These are phyloP conservation scores for Lactarius trivialis DNA, from an alignment of 768 basidiomycete genomes.

Conservation along the genomic window DNA sequence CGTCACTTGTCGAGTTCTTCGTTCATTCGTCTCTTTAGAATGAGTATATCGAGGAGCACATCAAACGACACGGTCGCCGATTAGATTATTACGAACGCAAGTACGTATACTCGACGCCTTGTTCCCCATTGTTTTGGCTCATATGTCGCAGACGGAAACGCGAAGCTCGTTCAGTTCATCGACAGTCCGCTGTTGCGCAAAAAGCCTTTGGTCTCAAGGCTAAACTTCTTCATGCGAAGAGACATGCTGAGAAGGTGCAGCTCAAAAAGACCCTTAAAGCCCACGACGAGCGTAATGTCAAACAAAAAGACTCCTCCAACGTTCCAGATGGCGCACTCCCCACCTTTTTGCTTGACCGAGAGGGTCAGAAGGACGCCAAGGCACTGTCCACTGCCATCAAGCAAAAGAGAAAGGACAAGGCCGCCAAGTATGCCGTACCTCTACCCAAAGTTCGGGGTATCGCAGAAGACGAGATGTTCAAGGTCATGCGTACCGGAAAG, in stretches of 20 bases:
- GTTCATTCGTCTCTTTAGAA: conserved; percentile 50
- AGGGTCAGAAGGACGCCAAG: conserved; percentile 98
- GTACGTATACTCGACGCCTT: conserved; percentile 42
- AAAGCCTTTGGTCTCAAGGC: conserved; percentile 95
- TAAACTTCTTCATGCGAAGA: conserved; percentile 94
- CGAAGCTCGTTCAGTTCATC: conserved; percentile 71
- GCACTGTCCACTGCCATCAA: conserved; percentile 94
- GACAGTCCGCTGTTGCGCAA: conserved; percentile 78
- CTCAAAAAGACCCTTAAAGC: conserved; percentile 99
- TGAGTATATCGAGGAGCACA: conserved; percentile 99
- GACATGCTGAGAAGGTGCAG: conserved; percentile 96
- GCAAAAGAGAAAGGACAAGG: conserved; percentile 98
- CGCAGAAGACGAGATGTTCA: conserved; percentile 99
- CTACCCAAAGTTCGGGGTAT: conserved; percentile 96
- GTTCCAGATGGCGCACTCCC: conserved; percentile 90
- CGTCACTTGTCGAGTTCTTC: background rate
- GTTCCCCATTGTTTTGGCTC: conserved; percentile 7
- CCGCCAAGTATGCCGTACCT: conserved; percentile 95
- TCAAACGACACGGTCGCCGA: conserved; percentile 92
- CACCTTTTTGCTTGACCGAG: conserved; percentile 92
- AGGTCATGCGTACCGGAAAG: conserved; percentile 97
- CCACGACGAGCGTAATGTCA: conserved; percentile 98
- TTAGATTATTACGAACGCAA: conserved; percentile 94
- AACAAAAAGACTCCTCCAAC: conserved; percentile 78
- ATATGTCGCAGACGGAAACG: conserved; percentile 59